phyloP scores from a whole-genome alignment of 345 rosid genomes.

The Dovyalis caffra region DNA sequence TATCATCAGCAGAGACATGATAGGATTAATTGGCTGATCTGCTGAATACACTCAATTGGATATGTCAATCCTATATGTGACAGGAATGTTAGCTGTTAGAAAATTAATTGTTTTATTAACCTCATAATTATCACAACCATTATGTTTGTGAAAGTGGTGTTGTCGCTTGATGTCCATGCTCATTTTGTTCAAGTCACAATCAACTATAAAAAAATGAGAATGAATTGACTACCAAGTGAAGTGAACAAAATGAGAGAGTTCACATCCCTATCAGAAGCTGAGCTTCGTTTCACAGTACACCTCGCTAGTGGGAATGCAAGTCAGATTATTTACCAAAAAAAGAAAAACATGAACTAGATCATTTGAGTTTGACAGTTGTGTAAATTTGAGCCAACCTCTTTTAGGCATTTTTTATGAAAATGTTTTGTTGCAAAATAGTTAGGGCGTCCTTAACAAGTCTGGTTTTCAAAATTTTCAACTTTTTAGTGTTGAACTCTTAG shows the following conservation, averaged over 20 bases:
- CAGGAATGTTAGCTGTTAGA: background rate
- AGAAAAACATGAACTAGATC: background rate
- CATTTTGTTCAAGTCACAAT: background rate
- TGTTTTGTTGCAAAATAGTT: no score
- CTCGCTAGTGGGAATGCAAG: background rate
- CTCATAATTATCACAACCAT: background rate
- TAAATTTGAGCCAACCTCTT: no score
- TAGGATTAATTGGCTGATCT: background rate
- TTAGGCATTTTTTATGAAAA: no score
- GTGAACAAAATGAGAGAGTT: background rate
- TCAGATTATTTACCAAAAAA: background rate
- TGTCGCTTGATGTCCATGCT: background rate
- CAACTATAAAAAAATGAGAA: background rate
- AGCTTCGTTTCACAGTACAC: background rate
- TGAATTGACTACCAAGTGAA: background rate
- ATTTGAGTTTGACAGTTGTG: background rate
- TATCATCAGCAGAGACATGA: background rate
- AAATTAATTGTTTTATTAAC: background rate
- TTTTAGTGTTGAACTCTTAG: no score
- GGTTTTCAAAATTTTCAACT: no score
- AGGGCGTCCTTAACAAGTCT: no score
- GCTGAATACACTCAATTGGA: background rate
- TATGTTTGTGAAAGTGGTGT: background rate
- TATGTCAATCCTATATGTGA: background rate
- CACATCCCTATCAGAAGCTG: background rate